Base-by-base conservation (phyloP, 1,284 basidiomycete species). In the Meripilus lineatus region DNA sequence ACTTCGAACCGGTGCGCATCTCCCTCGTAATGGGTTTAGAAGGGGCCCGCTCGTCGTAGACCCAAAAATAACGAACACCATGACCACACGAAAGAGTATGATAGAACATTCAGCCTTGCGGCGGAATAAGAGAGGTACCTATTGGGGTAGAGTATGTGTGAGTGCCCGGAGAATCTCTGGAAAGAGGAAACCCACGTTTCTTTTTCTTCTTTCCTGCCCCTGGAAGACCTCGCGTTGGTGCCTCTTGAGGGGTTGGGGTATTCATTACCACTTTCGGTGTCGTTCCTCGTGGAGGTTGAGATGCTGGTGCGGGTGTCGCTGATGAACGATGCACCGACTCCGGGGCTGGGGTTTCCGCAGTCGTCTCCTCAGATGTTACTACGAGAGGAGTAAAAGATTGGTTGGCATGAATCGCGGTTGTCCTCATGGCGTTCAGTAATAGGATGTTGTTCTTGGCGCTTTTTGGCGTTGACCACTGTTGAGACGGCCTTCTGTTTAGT, bases 381-480 rank as follows among this genome's bases (percentile, higher is more conserved):
- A 55, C 51, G 36, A 59, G 63, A 28, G 63, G 40, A 17, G 55
- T 52, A 51, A 79, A 72, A 0, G 75, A 64, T 49, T 69, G 67
- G 50, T 67, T 79, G 32, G 84, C 74, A 55, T 89, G 84, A 33
- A 72, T 65, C 6, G 83, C 84, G 1, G 85, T 88, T 4, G 84
- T 78, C 47, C 71, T 74, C 84, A 89, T 89, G 14, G 86, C 86
- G 51, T 83, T 79, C 54, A 80, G 63, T 50, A 89, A 70, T 26
- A 88, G 70, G 52, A 74, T 66, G 47, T 71, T 77, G 56, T 89
- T 87, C 56, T 84, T n/a, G 77, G 50, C 75, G 75, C 53, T 76
- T 79, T 58, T 73, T 81, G 26, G 24, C 15, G 21, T 48, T 48
- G 30, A 47, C 22, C 39, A 45, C 45, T 8, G 14, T 28, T 26